Percentiles rank a stretch among this genome's conserved stretches.
phyloP scores from a whole-genome alignment of 305 asterid genomes.

The Fraxinus greggii region DNA sequence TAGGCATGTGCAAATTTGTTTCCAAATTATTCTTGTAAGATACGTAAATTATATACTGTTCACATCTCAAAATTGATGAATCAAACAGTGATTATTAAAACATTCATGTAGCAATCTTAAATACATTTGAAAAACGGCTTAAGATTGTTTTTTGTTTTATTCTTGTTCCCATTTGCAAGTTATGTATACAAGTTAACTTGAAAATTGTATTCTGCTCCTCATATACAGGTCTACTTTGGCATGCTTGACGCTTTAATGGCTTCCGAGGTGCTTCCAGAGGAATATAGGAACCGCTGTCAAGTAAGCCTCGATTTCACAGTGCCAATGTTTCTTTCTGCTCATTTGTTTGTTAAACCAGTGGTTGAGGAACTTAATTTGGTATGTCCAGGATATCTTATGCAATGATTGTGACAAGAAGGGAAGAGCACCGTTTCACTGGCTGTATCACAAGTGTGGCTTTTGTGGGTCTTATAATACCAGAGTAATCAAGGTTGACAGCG shows the following conservation, averaged over 20 bases:
- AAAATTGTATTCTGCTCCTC: not conserved
- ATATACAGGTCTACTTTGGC: constrained; percentile 78
- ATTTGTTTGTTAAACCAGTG: not conserved
- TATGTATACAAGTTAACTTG: not conserved
- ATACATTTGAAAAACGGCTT: not conserved
- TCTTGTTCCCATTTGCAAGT: not conserved
- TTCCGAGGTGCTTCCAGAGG: constrained; percentile 90
- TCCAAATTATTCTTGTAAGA: not conserved
- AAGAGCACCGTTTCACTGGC: constrained; percentile 83
- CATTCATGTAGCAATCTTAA: not conserved
- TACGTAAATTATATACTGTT: not conserved
- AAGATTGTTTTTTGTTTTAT: not conserved
- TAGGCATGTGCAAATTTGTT: not conserved
- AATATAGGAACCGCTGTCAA: constrained; percentile 76
- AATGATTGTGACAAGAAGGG: constrained; percentile 85
- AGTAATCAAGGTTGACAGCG: constrained; percentile 76
- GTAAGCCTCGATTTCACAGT: constrained; percentile 34
- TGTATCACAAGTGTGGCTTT: constrained; percentile 81
- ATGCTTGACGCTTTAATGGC: constrained; percentile 98
- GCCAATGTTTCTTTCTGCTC: not conserved
- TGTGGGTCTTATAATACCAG: constrained; percentile 90
- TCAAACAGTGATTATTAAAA: not conserved
- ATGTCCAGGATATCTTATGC: constrained; percentile 75
- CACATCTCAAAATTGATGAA: not conserved
- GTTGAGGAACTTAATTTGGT: not conserved